Base-by-base conservation (phyloP, 345 rosid genomes). In the Citrus trifoliata region DNA sequence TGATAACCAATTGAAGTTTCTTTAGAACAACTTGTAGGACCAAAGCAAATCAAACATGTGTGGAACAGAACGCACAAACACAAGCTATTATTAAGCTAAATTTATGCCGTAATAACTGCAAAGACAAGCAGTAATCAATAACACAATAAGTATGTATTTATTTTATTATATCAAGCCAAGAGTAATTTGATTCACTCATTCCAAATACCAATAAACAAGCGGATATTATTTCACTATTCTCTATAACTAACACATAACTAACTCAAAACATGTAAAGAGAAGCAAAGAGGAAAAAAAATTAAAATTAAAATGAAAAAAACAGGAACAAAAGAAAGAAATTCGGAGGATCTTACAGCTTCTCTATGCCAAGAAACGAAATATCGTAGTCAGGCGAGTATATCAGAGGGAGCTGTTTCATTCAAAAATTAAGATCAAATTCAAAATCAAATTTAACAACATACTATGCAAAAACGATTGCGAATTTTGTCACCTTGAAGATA, bases 321-420 rank as follows among this genome's bases (percentile, higher is more conserved):
- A 10, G 28, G 25, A 24, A n/a, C 16, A 10, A 42, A 46, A 46
- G 51, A 63, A 61, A 25, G 30, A 38, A 76, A 63, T 35, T 19
- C 5, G 21, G 28, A 46, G 60, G 25, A 35, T 74, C 95, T 84
- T 82, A 95, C 99, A 93, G 81, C 75, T 95, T 95, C 89, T 93
- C 99, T 9, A 95, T 84, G 76, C 99, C 99, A 75, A 92, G 79
- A 86, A 95, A 93, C 7, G 94, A 75, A 79, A 95, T 95, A 75
- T 92, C 86, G 65, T 93, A 93, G 5, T 67, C 84, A 24, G 95
- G 59, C 28, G 98, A 95, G 82, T 93, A 93, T 78, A 95, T 88
- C 59, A 95, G 63, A 24, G 98, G 95, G 67, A 88, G 94, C 98
- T 94, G 86, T 35, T 35, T 35, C 42, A 46, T 64, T 63, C 10